Base-by-base conservation (phyloP, 169 alveolate genomes). In the Plasmodium malariae region DNA sequence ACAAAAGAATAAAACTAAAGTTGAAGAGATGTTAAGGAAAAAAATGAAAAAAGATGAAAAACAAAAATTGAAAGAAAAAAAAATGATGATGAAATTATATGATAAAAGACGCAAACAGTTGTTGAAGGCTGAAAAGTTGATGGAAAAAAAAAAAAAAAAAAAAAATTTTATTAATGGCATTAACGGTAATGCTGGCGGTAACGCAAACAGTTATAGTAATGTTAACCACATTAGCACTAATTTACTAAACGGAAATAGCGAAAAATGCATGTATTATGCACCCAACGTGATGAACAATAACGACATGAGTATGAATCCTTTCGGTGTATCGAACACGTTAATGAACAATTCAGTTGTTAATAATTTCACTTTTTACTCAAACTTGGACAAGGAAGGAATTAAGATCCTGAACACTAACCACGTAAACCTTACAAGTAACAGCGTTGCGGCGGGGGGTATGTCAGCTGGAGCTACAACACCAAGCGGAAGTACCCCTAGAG, bases 61-160 rank as follows among this genome's bases (percentile, higher is more conserved):
- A 48, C 51, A 62, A 78, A 78, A 78, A 78, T 62, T 78, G 32
- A 78, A 78, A 60, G 89, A 78, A 63, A 32, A 78, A 78, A 78
- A 63, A 78, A 62, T 62, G 45, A 63, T 63, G 76, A 12, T 63
- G 37, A 78, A 65, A 49, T 7, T 62, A 37, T 78, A 43, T 54
- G 89, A 78, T 19, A 78, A 78, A 43, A 62, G 45, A 48, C 19
- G 78, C 3, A 78, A 78, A 14, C 78, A 78, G 24, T 26, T 78
- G 21, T 14, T 78, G n/a, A 60, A 78, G 26, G 78, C 74, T 2
- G 89, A 78, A 49, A 78, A 78, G 32, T 45, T 43, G 48, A 78
- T 78, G 78, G 89, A 63, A 62, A 78, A 78, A 78, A 78, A 62
- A 26, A 63, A 78, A 51, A 76, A 45, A 76, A 45, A 26, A 11